Base-by-base conservation (phyloP, 176 grass and related monocot species). In the Paspalum notatum region DNA sequence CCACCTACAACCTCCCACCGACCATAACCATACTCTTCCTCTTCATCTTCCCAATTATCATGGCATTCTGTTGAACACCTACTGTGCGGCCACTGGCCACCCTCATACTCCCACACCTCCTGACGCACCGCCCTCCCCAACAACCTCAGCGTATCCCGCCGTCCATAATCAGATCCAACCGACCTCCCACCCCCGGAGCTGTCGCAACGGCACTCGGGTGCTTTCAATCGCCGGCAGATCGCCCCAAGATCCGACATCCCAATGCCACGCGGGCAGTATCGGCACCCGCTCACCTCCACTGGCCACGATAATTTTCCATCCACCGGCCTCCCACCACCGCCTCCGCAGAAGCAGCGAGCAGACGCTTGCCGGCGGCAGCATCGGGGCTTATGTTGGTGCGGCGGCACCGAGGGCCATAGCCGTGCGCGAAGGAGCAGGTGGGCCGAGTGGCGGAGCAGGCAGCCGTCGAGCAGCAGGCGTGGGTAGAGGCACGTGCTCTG, bases 381-480 rank as follows among this genome's bases (percentile, higher is more conserved):
- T 50, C 25, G 82, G 1, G 47, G 41, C 27, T 32, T n/a, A 5
- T 42, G 62, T 37, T 65, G 78, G 41, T 22, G 74, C 17, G 41
- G 67, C 68, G 87, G 82, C 62, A 68, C 76, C 37, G 41, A 48
- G 25, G 77, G 87, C 0, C n/a, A 72, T 16, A 89, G 87, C 18
- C 48, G 77, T 8, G 77, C 71, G 48, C 82, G 81, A 65, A 85
- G 82, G 26, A 89, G 87, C 62, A 89, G 71, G 61, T 82, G 71
- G 16, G 80, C 4, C 14, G 86, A 89, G 64, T 91, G 77, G 62
- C 77, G 86, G 42, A 90, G 80, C 32, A 94, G 90, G 75, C 79
- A 77, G 5, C 82, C 92, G 22, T 84, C 86, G 58, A 88, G 78
- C 4, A 88, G 67, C n/a, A 78, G 82, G 5, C 74, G 53, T 24